Evolutionary conservation across 306 rosid species (phyloP).

Genomic region (Abrus precatorius): DNA sequence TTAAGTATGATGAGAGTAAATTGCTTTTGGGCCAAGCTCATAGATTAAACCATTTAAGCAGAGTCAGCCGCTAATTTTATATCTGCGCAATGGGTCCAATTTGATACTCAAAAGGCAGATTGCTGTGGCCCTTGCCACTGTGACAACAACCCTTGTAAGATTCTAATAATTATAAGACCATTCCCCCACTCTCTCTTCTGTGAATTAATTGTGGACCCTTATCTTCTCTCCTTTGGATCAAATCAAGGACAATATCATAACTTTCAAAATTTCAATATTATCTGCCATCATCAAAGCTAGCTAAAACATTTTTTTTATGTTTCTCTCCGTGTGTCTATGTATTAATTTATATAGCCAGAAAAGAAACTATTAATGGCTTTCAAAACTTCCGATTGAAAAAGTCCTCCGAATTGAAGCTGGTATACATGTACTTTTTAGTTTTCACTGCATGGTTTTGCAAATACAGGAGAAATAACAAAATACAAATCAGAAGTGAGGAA

Average conservation of each 20-base stretch:
- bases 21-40: slow-evolving; percentile 35
- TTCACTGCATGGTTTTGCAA: slow-evolving; percentile 34
- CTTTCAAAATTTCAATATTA: slow-evolving; percentile 47
- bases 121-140: slow-evolving; percentile 56
- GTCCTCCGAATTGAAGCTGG: slow-evolving; percentile 38
- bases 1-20: slow-evolving; percentile 21
- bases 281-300: slow-evolving; percentile 26
- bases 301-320: not conserved
- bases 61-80: slow-evolving; percentile 48
- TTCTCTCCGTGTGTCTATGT: not conserved
- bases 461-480: not conserved
- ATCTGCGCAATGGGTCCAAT: slow-evolving; percentile 57
- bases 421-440: not conserved
- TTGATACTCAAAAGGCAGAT: slow-evolving; percentile 55
- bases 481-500: not conserved
- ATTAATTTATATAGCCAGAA: not conserved
- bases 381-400: slow-evolving; percentile 1
- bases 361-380: not conserved
- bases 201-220: slow-evolving; percentile 42
- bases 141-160: slow-evolving; percentile 66
- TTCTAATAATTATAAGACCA: slow-evolving; percentile 59
- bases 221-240: slow-evolving; percentile 45
- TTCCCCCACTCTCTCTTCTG: slow-evolving; percentile 43
- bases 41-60: slow-evolving; percentile 33
- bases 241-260: slow-evolving; percentile 50